A percentile compares a stretch with the other conserved stretches of the same genome.
Conservation (phyloP, 2,329 filamentous ascomycete species). For the Nakataea oryzae region DNA sequence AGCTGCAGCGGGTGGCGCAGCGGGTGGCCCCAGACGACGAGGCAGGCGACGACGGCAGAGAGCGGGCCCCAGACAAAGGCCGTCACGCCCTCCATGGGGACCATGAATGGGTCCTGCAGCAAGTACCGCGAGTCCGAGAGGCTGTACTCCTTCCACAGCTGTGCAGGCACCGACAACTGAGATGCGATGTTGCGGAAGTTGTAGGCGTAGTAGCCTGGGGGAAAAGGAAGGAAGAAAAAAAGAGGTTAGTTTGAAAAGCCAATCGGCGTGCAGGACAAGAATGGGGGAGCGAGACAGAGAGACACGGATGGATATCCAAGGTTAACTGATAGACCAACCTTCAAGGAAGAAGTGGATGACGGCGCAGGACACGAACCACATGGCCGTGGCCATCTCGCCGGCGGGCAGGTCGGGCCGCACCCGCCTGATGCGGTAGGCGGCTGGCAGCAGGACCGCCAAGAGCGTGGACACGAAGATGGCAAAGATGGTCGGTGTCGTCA, state of each 20-base stretch:
- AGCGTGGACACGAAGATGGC: not conserved
- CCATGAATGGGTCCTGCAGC: constrained; percentile 38
- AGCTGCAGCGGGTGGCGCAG: constrained; percentile 37
- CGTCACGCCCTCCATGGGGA: constrained; percentile 45
- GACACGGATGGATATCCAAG: too few relatives aligned
- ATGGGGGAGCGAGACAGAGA: not conserved
- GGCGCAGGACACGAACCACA: constrained; percentile 1
- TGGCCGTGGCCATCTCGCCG: not conserved
- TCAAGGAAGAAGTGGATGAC: constrained; percentile 3
- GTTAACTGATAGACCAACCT: not conserved
- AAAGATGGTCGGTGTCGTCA: not conserved
- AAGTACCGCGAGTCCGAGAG: constrained; percentile 46
- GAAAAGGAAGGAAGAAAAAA: not conserved
- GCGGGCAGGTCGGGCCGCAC: not conserved
- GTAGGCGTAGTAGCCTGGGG: constrained; percentile 35
- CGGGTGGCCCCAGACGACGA: constrained; percentile 30
- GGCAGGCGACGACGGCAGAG: constrained; percentile 34
- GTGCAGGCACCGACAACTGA: constrained; percentile 32
- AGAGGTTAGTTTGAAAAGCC: too few relatives aligned
- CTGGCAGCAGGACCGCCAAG: not conserved
- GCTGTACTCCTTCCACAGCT: constrained; percentile 49
- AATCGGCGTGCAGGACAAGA: too few relatives aligned
- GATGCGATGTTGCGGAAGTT: constrained; percentile 30
- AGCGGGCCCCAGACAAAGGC: constrained; percentile 42
- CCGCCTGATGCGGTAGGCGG: not conserved